These are phyloP conservation scores for Rutidosis leptorrhynchoides DNA, from an alignment of 129 eudicot genomes.

Conservation along the genomic window DNA sequence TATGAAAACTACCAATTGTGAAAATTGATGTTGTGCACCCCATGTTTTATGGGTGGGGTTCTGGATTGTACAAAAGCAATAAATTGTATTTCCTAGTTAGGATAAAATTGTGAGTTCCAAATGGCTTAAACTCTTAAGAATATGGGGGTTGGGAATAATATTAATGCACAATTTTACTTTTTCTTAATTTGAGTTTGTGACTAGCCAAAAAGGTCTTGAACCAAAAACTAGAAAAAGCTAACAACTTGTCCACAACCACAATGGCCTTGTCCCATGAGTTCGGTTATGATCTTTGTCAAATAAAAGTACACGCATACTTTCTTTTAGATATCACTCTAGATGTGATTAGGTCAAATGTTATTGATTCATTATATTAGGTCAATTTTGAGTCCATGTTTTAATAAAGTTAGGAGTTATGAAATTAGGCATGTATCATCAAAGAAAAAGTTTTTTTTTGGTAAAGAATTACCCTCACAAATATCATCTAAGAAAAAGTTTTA, in stretches of 20 bases:
- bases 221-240: constrained; percentile 5
- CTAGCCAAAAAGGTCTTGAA: background rate
- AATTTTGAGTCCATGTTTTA: background rate
- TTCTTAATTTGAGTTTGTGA: background rate
- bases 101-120: constrained; percentile 22
- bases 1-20: background rate
- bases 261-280: background rate
- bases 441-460: too few relatives aligned
- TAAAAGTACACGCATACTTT: background rate
- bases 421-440: too few relatives aligned
- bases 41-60: background rate
- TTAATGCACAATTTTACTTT: background rate
- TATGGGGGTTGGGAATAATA: constrained; percentile 19
- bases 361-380: background rate
- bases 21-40: constrained; percentile 8
- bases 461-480: too few relatives aligned
- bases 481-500: too few relatives aligned
- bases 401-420: too few relatives aligned
- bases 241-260: background rate
- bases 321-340: background rate
- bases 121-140: constrained; percentile 21
- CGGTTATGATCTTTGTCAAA: background rate
- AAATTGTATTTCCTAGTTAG: constrained; percentile 10
- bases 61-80: background rate
- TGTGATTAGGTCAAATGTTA: background rate